Base-by-base conservation (phyloP, 257 asterid species). In the Petrea volubilis region DNA sequence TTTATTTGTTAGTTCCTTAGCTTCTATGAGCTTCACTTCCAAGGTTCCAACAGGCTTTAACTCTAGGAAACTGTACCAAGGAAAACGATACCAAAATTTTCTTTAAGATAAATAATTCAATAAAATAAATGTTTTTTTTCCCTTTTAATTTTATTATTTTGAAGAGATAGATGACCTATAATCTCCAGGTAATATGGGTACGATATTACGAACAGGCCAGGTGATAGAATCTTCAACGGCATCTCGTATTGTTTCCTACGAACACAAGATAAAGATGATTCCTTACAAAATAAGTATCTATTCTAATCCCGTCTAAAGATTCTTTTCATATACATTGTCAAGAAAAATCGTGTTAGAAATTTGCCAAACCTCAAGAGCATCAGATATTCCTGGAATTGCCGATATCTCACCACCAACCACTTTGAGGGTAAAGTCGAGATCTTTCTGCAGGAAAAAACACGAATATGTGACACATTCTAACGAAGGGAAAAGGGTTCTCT, bases 21-120 rank as follows among this genome's bases (percentile, higher is more conserved):
- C 99, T 85, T 94, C 90, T 77, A 94, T 85, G 76, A 94, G 97
- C 90, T 94, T 94, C 90, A 94, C 98, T 69, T 86, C 93, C 79
- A 94, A 81, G 36, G 76, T 83, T 59, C 99, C 99, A 29, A 78
- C 87, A n/a, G 93, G 91, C 83, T 84, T 94, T 50, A 88, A 74
- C 78, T 94, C 97, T 18, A 94, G 84, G 71, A 86, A 84, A 75
- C 99, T 93, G 69, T 67, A 72, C 67, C 74, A 77, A 28, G 73
- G 21, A 63, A 33, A 33, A 43, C 14, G n/a, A 29, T 29, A 31
- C 27, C 5, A 20, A 68, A 7, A 58, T 36, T 29, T 20, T 27
- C 56, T 59, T 21, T 29, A 12, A 20, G 9, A 52, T 7, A 20
- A 27, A 65, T 13, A 61, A 58, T 61, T 41, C 46, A 46, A 15